Percentiles rank a stretch among this genome's conserved stretches.
phyloP scores from a whole-genome alignment of 2,329 filamentous ascomycete genomes.

The Dichotomopilus funicola region DNA sequence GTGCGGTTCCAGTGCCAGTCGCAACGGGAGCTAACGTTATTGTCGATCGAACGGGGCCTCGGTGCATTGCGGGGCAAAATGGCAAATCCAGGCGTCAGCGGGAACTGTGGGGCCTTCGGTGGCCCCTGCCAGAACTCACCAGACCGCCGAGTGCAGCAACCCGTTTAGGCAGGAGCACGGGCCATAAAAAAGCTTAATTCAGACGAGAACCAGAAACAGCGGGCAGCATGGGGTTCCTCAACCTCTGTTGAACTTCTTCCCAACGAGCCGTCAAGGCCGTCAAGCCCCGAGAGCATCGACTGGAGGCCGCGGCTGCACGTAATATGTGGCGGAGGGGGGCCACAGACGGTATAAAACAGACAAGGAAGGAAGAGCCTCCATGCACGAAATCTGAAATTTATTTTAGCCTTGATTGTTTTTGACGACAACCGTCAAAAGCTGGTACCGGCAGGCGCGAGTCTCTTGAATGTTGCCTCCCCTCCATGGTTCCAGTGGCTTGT shows the following conservation, averaged over 20 bases:
- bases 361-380: not conserved
- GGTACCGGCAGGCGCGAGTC: too few relatives aligned
- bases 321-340: not conserved
- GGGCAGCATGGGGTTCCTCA: not conserved
- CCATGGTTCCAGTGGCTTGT: too few relatives aligned
- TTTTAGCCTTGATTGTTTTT: too few relatives aligned
- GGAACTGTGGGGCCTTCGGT: not conserved
- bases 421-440: too few relatives aligned
- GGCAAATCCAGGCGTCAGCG: not conserved
- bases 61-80: slow-evolving; percentile 1
- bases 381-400: not conserved
- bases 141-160: not conserved
- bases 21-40: not conserved
- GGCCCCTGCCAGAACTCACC: not conserved
- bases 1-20: slow-evolving; percentile 11
- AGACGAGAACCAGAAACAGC: not conserved
- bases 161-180: slow-evolving; percentile 8
- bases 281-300: not conserved
- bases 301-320: not conserved
- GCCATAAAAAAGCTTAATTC: slow-evolving; percentile 14
- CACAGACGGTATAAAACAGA: not conserved
- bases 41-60: slow-evolving; percentile 9
- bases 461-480: too few relatives aligned
- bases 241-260: not conserved
- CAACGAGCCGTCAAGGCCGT: not conserved